Evolutionary conservation across 352 stramenopile genomes (phyloP), one percentile per base, ranked within the genome.

Genomic region (Phytopythium delawarense): DNA sequence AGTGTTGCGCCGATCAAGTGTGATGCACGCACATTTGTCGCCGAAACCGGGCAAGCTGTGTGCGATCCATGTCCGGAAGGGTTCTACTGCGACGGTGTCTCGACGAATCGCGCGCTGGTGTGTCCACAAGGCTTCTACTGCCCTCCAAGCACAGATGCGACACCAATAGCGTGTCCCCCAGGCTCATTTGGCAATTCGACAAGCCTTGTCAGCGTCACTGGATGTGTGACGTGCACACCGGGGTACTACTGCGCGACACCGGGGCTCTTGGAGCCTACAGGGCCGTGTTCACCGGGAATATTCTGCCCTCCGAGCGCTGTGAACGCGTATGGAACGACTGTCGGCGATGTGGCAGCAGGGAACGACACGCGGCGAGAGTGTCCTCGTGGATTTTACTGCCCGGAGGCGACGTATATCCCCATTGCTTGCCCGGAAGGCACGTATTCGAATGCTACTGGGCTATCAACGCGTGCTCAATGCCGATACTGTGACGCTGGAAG

Each of bases 331-430:
- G 77, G 75, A 1, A 80, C 67, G 55, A 86, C 61, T 30, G 42
- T 21, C 0, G 21, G 35, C 23, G 53, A 59, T 18, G 21, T 45
- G 28, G 35, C 4, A 5, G 35, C 34, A 9, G 59, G 55, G 2
- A 81, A 73, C 20, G 66, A 66, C 12, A 82, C 66, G 0, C 75
- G 34, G 2, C 34, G 77, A n/a, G 52, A 69, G 9, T 97, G 90
- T 69, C 74, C 86, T 18, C 50, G 46, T 7, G 93, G 93, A 6
- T 61, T 68, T 0, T 97, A 91, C 55, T 98, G 92, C 45, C 75
- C 77, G 1, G 62, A 84, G 64, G 83, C 74, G n/a, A 92, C 89
- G 3, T 80, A 84, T 13, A 46, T 81, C 0, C 86, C 89, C 1
- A 57, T 71, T 34, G 70, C 75, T 13, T 96, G 87, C 49, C 78